A percentile compares a stretch with the other conserved stretches of the same genome.
phyloP scores from a whole-genome alignment of 805 yeast species.

The Saturnispora galanensis region DNA sequence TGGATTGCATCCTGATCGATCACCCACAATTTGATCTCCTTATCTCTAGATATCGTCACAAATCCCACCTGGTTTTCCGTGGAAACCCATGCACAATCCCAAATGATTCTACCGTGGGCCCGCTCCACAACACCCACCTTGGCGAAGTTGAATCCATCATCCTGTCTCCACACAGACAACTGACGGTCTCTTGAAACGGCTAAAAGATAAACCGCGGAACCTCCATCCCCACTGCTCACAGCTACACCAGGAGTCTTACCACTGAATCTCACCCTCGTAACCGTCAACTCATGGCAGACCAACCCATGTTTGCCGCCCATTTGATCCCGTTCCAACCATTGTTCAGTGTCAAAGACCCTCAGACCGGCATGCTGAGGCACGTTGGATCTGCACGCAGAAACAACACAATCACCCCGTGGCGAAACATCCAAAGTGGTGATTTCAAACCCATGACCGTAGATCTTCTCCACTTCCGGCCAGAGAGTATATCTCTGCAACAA shows the following conservation, averaged over 20 bases:
- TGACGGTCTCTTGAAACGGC: conserved; percentile 76
- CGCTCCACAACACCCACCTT: conserved; percentile 35
- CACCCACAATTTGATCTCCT: conserved; percentile 61
- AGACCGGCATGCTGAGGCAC: conserved; percentile 76
- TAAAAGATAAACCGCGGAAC: conserved; percentile 41
- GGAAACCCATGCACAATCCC: conserved; percentile 92
- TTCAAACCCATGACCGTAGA: conserved; percentile 97
- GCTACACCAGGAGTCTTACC: conserved; percentile 44
- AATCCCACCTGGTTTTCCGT: conserved; percentile 36
- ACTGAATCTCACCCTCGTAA: conserved; percentile 64
- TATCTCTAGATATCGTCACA: conserved; percentile 84
- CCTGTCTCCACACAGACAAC: conserved; percentile 61
- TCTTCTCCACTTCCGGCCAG: conserved; percentile 91
- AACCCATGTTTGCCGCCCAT: conserved; percentile 29
- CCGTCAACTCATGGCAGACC: conserved; percentile 71
- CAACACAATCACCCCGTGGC: conserved; percentile 52
- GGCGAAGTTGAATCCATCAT: conserved; percentile 16
- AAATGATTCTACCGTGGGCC: conserved; percentile 85
- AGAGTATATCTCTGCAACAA: conserved; percentile 83
- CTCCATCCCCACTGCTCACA: conserved; percentile 10
- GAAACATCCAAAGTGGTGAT: conserved; percentile 69
- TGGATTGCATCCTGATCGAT: conserved; percentile 20
- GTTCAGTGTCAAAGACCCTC: conserved; percentile 55
- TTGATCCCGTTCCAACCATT: conserved; percentile 51
- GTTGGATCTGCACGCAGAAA: conserved; percentile 89